A percentile compares a stretch with the other conserved stretches of the same genome.
phyloP scores from a whole-genome alignment of 2,329 filamentous ascomycete genomes.

The Beauveria sp. region DNA sequence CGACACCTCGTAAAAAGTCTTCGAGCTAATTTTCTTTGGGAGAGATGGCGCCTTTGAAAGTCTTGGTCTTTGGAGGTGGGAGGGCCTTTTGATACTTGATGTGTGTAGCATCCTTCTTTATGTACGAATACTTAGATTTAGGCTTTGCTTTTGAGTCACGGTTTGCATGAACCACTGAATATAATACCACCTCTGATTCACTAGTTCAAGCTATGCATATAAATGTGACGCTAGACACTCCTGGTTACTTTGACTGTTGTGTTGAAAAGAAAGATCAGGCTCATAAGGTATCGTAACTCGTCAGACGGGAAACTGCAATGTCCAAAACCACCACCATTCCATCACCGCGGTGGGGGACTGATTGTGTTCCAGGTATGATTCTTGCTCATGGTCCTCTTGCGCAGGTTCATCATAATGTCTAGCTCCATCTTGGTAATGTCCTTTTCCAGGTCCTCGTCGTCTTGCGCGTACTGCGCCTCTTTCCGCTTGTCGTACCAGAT shows the following conservation, averaged over 20 bases:
- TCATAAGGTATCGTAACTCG: not conserved
- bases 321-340: not conserved
- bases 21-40: not conserved
- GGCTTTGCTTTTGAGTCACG: not conserved
- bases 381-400: constrained; percentile 50
- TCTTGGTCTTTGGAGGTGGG: not conserved
- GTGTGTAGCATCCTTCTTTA: not conserved
- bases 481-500: constrained; percentile 43
- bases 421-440: constrained; percentile 50
- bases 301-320: not conserved
- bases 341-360: constrained; percentile 20
- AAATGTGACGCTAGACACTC: not conserved
- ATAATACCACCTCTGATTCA: not conserved
- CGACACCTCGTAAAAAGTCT: not conserved
- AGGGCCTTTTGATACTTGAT: not conserved
- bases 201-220: not conserved
- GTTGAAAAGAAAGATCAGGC: not conserved
- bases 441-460: constrained; percentile 45
- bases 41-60: not conserved
- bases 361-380: constrained; percentile 44
- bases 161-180: not conserved
- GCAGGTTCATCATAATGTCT: constrained; percentile 48
- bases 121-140: constrained; percentile 2
- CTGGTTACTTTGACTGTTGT: not conserved
- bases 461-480: constrained; percentile 38